Base-by-base conservation (phyloP, 805 yeast genomes). In the Naumovozyma baii region DNA sequence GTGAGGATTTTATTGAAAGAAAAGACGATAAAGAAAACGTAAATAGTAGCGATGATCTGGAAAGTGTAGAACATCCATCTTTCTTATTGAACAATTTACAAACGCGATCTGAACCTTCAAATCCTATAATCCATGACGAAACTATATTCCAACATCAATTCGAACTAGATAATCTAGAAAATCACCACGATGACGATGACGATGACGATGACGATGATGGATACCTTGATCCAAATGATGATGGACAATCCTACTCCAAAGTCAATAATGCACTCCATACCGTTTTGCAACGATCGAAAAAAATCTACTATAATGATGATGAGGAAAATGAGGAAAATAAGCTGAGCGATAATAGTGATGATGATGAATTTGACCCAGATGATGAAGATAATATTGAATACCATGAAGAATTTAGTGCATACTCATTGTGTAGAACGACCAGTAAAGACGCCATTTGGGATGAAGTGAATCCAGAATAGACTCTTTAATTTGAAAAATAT, bases 191-290 rank as follows among this genome's bases (percentile, higher is more conserved):
- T 4, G 14, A 15, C 10, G 36, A 18, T 4, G 30, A n/a, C 18
- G 41, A 38, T 20, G 61, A 55, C 34, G 67, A 67, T 31, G 73
- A 72, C 19, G 83, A 73, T 12, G 86, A 81, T 43, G 87, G 79
- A 44, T 80, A 82, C 51, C 76, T 74, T 49, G 88, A 82, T 54
- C 88, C 90, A 1, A 80, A 82, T 52, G 90, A 83, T 56, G 90
- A 82, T 52, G 90, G 90, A 0, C 76, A 74, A 53, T 78, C 84
- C 1, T 82, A 82, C 57, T 75, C 76, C 39, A 79, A 75, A 54
- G 67, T 70, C 18, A 63, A 69, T 31, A 75, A 78, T 50, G 80
- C 84, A 4, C 58, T 80, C 39, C 80, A 81, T 47, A 54, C 50
- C 37, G 62, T 50, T 47, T 55, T 60, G 57, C 41, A 49, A 36